phyloP scores from a whole-genome alignment of 2,329 filamentous ascomycete species.

The Elsinoe australis region DNA sequence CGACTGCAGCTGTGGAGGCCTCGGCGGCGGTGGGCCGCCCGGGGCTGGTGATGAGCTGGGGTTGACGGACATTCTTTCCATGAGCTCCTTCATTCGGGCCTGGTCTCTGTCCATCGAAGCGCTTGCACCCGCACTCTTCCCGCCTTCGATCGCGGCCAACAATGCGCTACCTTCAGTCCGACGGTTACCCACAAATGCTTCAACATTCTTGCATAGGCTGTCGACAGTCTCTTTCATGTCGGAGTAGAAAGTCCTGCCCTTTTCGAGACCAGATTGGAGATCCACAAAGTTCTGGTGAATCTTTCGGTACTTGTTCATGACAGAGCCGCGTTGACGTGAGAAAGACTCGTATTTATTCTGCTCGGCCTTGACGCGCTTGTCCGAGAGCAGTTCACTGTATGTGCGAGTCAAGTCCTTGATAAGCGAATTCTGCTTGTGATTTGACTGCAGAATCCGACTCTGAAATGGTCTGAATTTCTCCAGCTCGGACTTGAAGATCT shows the following conservation, averaged over 20 bases:
- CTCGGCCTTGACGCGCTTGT: slow-evolving; percentile 86
- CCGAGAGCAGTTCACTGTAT: slow-evolving; percentile 82
- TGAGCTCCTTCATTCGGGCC: slow-evolving; percentile 75
- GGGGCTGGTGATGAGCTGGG: slow-evolving; percentile 36
- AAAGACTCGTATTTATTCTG: slow-evolving; percentile 92
- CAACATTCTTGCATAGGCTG: slow-evolving; percentile 89
- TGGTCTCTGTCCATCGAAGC: too few species aligned
- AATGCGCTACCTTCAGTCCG: slow-evolving; percentile 85
- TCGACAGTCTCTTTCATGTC: slow-evolving; percentile 95
- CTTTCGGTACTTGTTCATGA: slow-evolving; percentile 80
- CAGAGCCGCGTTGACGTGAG: slow-evolving; percentile 70
- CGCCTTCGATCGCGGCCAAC: slow-evolving; percentile 77
- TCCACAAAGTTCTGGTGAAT: slow-evolving; percentile 90
- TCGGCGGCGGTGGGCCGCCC: slow-evolving; percentile 27
- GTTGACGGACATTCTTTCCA: slow-evolving; percentile 93
- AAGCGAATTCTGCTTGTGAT: slow-evolving; percentile 86
- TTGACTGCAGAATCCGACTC: slow-evolving; percentile 81
- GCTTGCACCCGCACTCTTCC: slow-evolving; percentile 52
- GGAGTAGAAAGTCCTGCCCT: slow-evolving; percentile 85
- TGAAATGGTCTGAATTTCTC: slow-evolving; percentile 95
- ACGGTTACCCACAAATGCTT: slow-evolving; percentile 92
- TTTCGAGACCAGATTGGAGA: slow-evolving; percentile 72
- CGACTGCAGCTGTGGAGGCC: slow-evolving; percentile 38
- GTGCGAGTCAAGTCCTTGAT: slow-evolving; percentile 89
- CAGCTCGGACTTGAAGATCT: slow-evolving; percentile 91